phyloP scores from a whole-genome alignment of 768 basidiomycete genomes.

The Podaxis rugospora region DNA sequence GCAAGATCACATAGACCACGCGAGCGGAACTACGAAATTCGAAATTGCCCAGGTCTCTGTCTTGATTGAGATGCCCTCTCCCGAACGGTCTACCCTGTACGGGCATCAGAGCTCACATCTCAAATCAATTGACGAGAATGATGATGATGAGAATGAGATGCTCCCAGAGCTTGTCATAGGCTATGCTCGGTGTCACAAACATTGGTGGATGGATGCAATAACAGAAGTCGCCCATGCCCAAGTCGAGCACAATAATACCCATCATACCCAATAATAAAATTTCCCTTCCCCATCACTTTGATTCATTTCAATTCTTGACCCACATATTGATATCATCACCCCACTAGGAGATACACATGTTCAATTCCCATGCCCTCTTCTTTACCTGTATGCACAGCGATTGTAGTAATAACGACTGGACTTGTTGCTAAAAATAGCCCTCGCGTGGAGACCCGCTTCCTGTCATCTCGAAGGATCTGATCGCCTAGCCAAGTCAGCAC shows the following conservation, averaged over 20 bases:
- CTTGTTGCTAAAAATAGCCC: neutral
- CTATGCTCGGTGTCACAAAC: conserved; percentile 9
- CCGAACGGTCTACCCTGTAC: conserved; percentile 16
- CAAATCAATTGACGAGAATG: conserved; percentile 12
- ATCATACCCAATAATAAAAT: neutral
- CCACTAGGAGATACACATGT: neutral
- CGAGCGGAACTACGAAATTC: conserved; percentile 11
- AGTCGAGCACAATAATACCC: neutral
- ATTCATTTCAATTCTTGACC: neutral
- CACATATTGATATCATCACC: neutral
- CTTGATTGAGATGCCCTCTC: conserved; percentile 54
- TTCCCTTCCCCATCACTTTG: neutral
- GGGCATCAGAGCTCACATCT: conserved; percentile 15
- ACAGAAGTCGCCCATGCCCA: neutral
- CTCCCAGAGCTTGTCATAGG: conserved; percentile 51
- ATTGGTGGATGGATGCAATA: neutral
- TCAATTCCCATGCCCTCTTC: neutral
- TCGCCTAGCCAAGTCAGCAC: neutral
- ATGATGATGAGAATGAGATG: conserved; percentile 24
- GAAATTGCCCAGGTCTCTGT: conserved; percentile 51
- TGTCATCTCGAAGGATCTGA: neutral
- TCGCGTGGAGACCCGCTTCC: neutral
- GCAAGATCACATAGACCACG: conserved; percentile 1
- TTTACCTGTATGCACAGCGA: conserved; percentile 1
- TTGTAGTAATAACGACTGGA: neutral